Base-by-base conservation (phyloP, 2,329 filamentous ascomycete species). In the Magnaporthiopsis incrustans region DNA sequence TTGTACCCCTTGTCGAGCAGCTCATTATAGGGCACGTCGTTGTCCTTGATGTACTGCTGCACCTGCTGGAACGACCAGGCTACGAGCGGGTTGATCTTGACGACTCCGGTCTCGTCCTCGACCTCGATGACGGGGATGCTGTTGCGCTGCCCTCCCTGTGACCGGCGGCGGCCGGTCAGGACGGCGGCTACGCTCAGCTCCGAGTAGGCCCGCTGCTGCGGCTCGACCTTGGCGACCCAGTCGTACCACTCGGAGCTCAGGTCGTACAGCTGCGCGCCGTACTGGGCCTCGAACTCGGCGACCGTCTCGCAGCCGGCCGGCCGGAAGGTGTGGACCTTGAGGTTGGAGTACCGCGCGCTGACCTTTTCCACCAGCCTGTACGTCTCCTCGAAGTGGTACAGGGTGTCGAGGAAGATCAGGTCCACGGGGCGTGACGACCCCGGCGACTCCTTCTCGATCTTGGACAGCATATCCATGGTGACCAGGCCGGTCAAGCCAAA, bases 21-120 rank as follows among this genome's bases (percentile, higher is more conserved):
- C 67, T 85, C 87, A 75, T 99, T 99, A 83, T 97, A 98, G 0
- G 95, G 95, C 4, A 99, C 92, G 66, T 92, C 78, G 81, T 97
- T 85, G 72, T 90, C 88, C 71, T 87, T 85, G 78, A 97, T 86
- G 79, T 99, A 99, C 57, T 85, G 82, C 77, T 93, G 88, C 66
- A 99, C 94, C 74, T 98, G 90, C 67, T 86, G 80, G 79, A 99
- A 99, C 58, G 85, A 85, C 95, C 95, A 99, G 79, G 93, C 92
- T 73, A 93, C 93, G 68, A 99, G 81, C 15, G 95, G 95, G 82
- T 98, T 99, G 85, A 99, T 89, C 84, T 99, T 99, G 82, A 98
- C 86, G 68, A 98, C 83, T 63, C 92, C 92, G 33, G 89, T 86
- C 75, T 97, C 94, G 66, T 86, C 83, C 74, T 97, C 93, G 32